Conservation (phyloP, 2,329 filamentous ascomycete genomes). For the Trichophyton benhamiae region DNA sequence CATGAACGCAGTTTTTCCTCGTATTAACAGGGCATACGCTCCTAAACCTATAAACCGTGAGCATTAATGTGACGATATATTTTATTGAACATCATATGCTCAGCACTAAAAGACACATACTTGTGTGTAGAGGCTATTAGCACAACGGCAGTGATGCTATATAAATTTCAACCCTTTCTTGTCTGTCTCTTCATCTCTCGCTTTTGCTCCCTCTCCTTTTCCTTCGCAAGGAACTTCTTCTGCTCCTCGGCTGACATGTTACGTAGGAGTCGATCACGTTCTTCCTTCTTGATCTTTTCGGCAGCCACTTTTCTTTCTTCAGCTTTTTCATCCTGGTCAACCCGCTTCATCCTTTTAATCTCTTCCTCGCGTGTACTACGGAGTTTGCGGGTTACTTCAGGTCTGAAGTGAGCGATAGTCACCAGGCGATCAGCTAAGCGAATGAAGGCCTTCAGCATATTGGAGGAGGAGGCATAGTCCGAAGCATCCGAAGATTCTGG, state of each 20-base stretch:
- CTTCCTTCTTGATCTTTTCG: constrained; percentile 65
- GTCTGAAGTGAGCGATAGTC: constrained; percentile 67
- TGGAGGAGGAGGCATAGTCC: constrained; percentile 54
- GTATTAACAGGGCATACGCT: not conserved
- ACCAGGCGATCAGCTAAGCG: constrained; percentile 75
- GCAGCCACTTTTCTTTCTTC: constrained; percentile 44
- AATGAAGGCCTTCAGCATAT: constrained; percentile 70
- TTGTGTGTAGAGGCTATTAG: not conserved
- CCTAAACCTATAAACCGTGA: not conserved
- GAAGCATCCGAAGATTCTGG: constrained; percentile 58
- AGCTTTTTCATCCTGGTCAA: constrained; percentile 58
- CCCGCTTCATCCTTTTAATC: constrained; percentile 64
- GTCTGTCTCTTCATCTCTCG: constrained; percentile 53
- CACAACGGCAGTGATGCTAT: not conserved
- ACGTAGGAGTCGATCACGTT: constrained; percentile 72
- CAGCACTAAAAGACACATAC: not conserved
- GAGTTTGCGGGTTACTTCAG: constrained; percentile 79
- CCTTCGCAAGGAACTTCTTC: constrained; percentile 72
- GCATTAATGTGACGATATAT: not conserved
- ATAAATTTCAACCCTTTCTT: constrained; percentile 25
- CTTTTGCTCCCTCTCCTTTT: constrained; percentile 59
- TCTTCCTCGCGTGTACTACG: constrained; percentile 67
- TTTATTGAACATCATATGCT: not conserved
- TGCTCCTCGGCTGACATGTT: constrained; percentile 68
- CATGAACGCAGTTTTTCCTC: not conserved